Base-by-base conservation (phyloP, 148 eudicot genomes). In the Amaranthus palmeri region DNA sequence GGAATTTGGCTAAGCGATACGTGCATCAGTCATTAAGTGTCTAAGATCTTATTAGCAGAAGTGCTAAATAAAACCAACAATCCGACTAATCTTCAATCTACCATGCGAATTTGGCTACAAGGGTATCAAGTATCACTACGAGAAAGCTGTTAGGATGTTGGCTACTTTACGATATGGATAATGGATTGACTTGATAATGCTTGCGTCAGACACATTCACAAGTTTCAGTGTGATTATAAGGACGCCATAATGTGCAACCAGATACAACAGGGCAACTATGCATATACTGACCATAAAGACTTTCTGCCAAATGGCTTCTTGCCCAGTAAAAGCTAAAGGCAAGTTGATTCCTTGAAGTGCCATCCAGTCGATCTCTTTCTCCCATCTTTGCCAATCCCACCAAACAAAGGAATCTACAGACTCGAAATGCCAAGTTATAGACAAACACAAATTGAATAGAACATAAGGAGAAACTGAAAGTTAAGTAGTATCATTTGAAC, bases 381-480 rank as follows among this genome's bases (percentile, higher is more conserved):
- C 96, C 99, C 96, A 95, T 82, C 97, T 89, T 86, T 88, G 80
- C 99, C 99, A 91, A 76, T 88, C 93, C 99, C 99, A 95, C 99
- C 99, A 95, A 71, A 89, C 99, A 82, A 83, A 95, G 55, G 99
- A 91, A 88, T 95, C 99, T 95, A 81, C 47, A 66, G 73, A 75
- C 43, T 36, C 72, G 71, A 42, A 56, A n/a, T 67, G 56, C 44
- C 51, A 75, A 40, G 51, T 54, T 36, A 48, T 44, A 67, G 52
- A 68, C 55, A 25, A 61, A 13, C 4, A 41, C 15, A 59, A 8
- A 43, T 6, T 59, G 10, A 17, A 75, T 10, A 44, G 25, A 49
- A 60, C 14, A 3, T 8, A 45, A 56, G 10, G 25, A 13, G 11
- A 40, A 13, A 15, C 49, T 36, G 10, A 9, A n/a, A 36, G 47